Conservation (phyloP, 2,329 filamentous ascomycete genomes). For the Pezicula radicicola region DNA sequence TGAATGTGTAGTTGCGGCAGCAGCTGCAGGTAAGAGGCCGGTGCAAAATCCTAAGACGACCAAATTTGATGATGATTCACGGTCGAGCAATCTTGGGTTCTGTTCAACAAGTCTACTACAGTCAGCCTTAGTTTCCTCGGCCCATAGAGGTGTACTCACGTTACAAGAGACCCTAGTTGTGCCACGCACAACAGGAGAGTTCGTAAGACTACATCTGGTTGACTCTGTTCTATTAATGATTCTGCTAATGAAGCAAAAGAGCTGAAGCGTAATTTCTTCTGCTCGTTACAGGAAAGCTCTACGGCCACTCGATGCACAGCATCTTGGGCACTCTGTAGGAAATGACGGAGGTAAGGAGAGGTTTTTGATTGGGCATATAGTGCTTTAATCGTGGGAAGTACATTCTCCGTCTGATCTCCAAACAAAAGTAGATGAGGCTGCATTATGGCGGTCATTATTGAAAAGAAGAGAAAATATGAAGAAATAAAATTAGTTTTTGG, state of each 20-base stretch:
- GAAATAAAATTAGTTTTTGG: no score
- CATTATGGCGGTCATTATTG: not conserved
- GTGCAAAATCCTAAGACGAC: constrained; percentile 12
- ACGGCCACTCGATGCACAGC: not conserved
- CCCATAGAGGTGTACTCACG: not conserved
- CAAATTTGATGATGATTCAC: not conserved
- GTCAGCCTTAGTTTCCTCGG: not conserved
- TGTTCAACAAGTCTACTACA: not conserved
- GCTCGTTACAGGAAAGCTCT: not conserved
- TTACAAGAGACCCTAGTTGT: not conserved
- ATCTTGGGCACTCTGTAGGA: not conserved
- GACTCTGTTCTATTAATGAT: not conserved
- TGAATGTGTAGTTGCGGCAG: constrained; percentile 7
- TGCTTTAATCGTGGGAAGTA: not conserved
- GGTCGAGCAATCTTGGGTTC: not conserved
- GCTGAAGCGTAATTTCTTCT: not conserved
- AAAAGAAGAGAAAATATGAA: not conserved
- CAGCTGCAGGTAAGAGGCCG: constrained; percentile 15
- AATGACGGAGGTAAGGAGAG: not conserved
- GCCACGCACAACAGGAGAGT: not conserved
- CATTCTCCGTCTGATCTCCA: constrained; percentile 3
- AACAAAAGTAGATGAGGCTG: constrained; percentile 1
- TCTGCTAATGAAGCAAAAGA: not conserved
- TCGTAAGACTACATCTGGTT: not conserved
- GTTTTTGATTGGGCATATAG: not conserved